A percentile compares a stretch with the other conserved stretches of the same genome.
phyloP scores from a whole-genome alignment of 768 basidiomycete species.

The Phylloporus sp. region DNA sequence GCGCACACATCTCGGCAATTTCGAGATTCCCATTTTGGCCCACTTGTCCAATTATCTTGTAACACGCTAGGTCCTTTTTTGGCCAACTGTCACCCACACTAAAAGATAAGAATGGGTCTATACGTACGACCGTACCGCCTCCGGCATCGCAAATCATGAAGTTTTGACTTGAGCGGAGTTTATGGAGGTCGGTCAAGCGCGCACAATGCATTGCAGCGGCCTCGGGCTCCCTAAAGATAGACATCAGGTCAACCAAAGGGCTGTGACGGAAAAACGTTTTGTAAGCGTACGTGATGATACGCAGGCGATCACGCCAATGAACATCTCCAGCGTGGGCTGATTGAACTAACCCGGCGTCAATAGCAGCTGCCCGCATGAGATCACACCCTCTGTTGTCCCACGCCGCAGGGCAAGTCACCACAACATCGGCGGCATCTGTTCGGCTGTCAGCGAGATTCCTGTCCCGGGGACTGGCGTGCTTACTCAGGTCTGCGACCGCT shows the following conservation, averaged over 20 bases:
- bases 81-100: conserved; percentile 5
- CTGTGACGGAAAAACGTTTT: conserved; percentile 2
- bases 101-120: conserved; percentile 6
- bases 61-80: conserved; percentile 45
- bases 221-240: conserved; percentile 54
- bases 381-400: conserved; percentile 87
- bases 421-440: conserved; percentile 77
- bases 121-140: conserved; percentile 68
- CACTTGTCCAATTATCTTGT: conserved; percentile 79
- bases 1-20: conserved; percentile 86
- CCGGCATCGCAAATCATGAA: conserved; percentile 93
- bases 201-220: conserved; percentile 92
- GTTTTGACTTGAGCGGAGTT: conserved; percentile 73
- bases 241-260: background rate
- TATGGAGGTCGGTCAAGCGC: conserved; percentile 74
- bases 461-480: conserved; percentile 21
- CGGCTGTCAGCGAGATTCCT: background rate
- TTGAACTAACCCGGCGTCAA: conserved; percentile 75
- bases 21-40: conserved; percentile 75
- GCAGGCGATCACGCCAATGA: conserved; percentile 75
- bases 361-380: conserved; percentile 82
- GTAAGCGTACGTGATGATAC: conserved; percentile 64
- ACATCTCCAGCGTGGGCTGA: conserved; percentile 65
- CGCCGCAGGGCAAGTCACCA: conserved; percentile 85
- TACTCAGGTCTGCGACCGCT: conserved; percentile 80